Percentiles rank a stretch among this genome's conserved stretches.
phyloP scores from a whole-genome alignment of 441 rosid genomes.

The Erodium chrysanthum region DNA sequence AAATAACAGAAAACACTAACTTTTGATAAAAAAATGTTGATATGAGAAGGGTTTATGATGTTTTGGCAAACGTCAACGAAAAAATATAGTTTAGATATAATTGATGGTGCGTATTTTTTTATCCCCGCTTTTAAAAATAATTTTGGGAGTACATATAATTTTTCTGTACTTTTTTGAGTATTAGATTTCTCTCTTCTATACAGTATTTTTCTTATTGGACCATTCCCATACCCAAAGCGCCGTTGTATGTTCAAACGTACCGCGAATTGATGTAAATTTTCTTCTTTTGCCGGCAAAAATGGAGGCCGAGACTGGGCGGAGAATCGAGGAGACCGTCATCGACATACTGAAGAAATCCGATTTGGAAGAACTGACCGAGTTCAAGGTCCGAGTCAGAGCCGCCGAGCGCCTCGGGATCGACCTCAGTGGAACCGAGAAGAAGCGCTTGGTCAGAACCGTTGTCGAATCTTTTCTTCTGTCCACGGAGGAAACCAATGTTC shows the following conservation, averaged over 20 bases:
- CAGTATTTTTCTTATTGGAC: no score
- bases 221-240: no score
- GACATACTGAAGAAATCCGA: slow-evolving; percentile 42
- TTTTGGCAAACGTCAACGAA: no score
- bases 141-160: no score
- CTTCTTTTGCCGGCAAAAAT: slow-evolving; percentile 7
- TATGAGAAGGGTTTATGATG: no score
- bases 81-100: no score
- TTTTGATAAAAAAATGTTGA: no score
- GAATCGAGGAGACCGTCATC: slow-evolving; percentile 45
- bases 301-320: slow-evolving; percentile 30
- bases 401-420: slow-evolving; percentile 50
- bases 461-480: slow-evolving; percentile 57
- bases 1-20: no score
- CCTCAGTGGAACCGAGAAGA: slow-evolving; percentile 30
- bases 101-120: no score
- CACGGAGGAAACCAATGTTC: slow-evolving; percentile 11
- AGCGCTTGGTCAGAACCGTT: slow-evolving; percentile 43
- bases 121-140: no score
- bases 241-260: neutral
- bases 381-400: slow-evolving; percentile 47
- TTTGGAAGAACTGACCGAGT: slow-evolving; percentile 61
- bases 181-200: no score
- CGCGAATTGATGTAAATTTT: neutral
- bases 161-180: no score